Evolutionary conservation across 768 basidiomycete genomes (phyloP), one percentile per base, ranked within the genome.

Genomic region (Botryobasidium botryosum): DNA sequence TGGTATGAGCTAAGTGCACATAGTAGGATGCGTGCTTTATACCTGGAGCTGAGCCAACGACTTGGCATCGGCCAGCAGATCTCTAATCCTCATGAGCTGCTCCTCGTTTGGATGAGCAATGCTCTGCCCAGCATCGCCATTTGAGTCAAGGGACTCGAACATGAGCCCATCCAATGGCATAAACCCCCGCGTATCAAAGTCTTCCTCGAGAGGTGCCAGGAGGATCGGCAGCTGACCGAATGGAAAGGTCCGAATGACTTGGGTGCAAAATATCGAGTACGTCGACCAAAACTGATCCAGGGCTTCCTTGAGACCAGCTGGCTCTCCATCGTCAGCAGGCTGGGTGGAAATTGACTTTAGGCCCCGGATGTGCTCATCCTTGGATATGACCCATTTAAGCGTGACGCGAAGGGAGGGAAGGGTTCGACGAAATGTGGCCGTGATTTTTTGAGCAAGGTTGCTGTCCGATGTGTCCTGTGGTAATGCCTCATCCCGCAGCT

Each of bases 51-150:
- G 65, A 21, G 70, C 69, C 20, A 92, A 57, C 4, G 64, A 59
- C 50, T 63, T 68, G 1, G 79, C 80, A 55, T 94, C 87, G 12
- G 68, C 62, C 38, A 90, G 64, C 33, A 94, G 63, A 61, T 94
- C 92, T 37, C 74, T 69, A 47, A 99, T 82, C 51, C 94, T 70
- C 86, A 96, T 91, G 35, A 99, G 62, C 53, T 91, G 84, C 64
- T 92, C 88, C 47, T 84, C 90, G 53, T 99, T 97, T 6, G 94
- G 94, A 63, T 97, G 79, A 1, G 73, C 72, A 25, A 58, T 59
- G 21, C 47, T 38, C 32, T 44, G 52, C 24, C 39, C 24, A 24
- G 45, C 50, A 20, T 24, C 20, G 40, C 12, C 43, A 49, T 6
- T 45, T 52, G 43, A 36, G 57, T 54, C 47, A 17, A 33, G 31